These are phyloP conservation scores for Stentor roeselii DNA, from an alignment of 73 alveolate species.

Conservation along the genomic window DNA sequence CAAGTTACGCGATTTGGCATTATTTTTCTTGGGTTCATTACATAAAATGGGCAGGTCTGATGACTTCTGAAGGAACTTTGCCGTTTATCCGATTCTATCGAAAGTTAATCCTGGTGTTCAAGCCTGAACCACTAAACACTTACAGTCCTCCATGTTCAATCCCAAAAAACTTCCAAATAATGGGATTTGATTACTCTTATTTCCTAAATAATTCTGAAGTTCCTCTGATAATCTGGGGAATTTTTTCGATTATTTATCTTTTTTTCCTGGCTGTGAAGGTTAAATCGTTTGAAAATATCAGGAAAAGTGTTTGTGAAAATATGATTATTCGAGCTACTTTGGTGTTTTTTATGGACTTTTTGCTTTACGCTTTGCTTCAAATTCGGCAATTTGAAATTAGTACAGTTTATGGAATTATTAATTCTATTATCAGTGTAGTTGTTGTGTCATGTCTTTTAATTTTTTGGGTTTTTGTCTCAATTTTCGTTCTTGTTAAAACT, in stretches of 20 bases:
- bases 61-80: background rate
- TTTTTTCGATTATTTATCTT: too few species aligned
- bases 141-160: background rate
- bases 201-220: background rate
- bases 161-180: background rate
- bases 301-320: conserved; percentile 5
- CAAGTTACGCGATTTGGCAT: background rate
- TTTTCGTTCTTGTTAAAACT: too few species aligned
- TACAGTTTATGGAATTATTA: background rate
- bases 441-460: background rate
- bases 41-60: background rate
- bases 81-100: background rate
- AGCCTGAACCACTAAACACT: background rate
- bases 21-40: background rate
- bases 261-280: too few species aligned
- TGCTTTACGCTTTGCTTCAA: background rate
- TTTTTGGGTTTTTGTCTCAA: background rate
- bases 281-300: background rate
- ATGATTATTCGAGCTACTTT: background rate
- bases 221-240: background rate
- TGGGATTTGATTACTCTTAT: background rate
- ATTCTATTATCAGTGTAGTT: background rate
- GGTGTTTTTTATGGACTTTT: too few species aligned
- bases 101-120: background rate
- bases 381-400: background rate